Percentiles rank a stretch among this genome's conserved stretches.
phyloP scores from a whole-genome alignment of 225 moss, liverwort and hornwort genomes.

The Physcomitrium patens region DNA sequence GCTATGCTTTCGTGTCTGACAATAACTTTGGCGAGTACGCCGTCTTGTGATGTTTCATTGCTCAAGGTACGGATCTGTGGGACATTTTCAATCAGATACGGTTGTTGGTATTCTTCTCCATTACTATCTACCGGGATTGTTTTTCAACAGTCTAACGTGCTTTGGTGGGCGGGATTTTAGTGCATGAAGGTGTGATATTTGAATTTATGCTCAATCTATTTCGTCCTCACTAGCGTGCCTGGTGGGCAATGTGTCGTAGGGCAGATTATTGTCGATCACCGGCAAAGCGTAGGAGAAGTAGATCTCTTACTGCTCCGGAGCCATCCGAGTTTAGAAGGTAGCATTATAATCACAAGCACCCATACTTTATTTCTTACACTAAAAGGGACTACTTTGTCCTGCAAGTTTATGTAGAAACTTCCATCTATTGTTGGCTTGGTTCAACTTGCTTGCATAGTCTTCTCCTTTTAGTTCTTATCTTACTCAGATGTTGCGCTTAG shows the following conservation, averaged over 20 bases:
- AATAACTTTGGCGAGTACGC: not conserved
- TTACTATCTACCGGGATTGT: constrained; percentile 17
- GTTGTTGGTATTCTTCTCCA: constrained; percentile 32
- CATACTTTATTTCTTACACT: not conserved
- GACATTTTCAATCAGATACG: constrained; percentile 24
- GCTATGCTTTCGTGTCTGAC: not conserved
- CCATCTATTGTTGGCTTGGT: constrained; percentile 8
- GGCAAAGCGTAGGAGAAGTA: constrained; percentile 65
- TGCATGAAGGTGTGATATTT: constrained; percentile 8
- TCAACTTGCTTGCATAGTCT: constrained; percentile 19
- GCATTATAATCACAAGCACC: constrained; percentile 22
- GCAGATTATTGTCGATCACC: constrained; percentile 62
- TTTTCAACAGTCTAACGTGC: constrained; percentile 4
- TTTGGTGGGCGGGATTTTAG: constrained; percentile 2
- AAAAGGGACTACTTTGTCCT: constrained; percentile 12
- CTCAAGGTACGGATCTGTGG: constrained; percentile 22
- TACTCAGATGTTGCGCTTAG: constrained; percentile 26
- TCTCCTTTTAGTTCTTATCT: constrained; percentile 23
- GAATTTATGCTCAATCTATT: constrained; percentile 4
- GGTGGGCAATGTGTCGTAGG: constrained; percentile 29
- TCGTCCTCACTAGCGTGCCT: constrained; percentile 30
- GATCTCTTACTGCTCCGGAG: constrained; percentile 58
- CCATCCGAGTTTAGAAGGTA: constrained; percentile 66
- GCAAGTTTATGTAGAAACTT: constrained; percentile 23
- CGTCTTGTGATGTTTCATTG: constrained; percentile 3